Conservation (phyloP, 371 early-diverging fungal species). For the Saksenaea vasiformis region DNA sequence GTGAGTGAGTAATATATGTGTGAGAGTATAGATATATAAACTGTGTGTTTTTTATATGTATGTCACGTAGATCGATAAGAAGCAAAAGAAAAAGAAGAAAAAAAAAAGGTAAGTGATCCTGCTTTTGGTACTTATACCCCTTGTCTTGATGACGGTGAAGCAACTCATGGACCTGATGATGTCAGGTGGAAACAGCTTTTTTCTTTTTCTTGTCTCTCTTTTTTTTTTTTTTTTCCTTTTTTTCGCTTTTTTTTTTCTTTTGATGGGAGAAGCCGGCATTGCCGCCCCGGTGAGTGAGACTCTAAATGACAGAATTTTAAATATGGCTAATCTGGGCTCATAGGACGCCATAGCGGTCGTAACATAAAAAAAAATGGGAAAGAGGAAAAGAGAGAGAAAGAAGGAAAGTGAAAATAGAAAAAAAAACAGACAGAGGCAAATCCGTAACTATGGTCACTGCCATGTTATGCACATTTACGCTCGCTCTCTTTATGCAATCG, state of each 20-base stretch:
- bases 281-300: conserved; percentile 4
- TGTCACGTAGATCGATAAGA: background rate
- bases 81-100: background rate
- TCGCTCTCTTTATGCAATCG: background rate
- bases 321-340: conserved; percentile 4
- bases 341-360: conserved; percentile 3
- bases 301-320: conserved; percentile 7
- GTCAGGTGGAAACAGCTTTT: conserved; percentile 4
- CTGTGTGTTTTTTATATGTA: background rate
- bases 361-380: background rate
- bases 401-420: background rate
- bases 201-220: background rate
- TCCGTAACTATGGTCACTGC: background rate
- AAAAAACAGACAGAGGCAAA: background rate
- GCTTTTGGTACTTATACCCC: conserved; percentile 5
- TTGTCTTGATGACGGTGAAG: conserved; percentile 4
- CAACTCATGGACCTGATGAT: conserved; percentile 4
- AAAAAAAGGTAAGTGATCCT: background rate
- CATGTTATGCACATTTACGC: conserved; percentile 7
- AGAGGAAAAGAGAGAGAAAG: background rate
- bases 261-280: conserved; percentile 4
- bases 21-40: background rate
- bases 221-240: background rate
- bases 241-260: background rate
- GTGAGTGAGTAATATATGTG: background rate